phyloP scores from a whole-genome alignment of 169 alveolate genomes.

The Plasmodium vivax region DNA sequence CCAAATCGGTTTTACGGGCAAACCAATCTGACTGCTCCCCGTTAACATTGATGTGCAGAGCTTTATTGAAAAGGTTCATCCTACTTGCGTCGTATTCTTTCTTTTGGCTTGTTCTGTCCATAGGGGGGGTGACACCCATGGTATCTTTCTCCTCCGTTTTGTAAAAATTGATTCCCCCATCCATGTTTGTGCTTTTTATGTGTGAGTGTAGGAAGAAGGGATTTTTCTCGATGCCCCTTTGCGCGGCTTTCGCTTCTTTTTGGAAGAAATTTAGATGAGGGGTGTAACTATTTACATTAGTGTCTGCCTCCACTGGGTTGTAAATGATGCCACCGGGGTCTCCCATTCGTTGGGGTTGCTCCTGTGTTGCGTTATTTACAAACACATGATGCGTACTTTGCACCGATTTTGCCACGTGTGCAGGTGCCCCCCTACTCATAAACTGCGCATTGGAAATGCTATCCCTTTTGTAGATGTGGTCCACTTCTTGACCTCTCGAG shows the following conservation, averaged over 20 bases:
- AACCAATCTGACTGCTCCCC: background rate
- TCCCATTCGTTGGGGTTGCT: background rate
- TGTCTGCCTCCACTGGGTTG: background rate
- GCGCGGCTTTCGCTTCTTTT: background rate
- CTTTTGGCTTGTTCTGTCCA: background rate
- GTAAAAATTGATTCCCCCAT: background rate
- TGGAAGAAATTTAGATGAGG: background rate
- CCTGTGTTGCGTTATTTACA: background rate
- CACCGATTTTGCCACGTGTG: background rate
- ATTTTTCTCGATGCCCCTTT: constrained; percentile 9
- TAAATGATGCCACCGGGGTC: background rate
- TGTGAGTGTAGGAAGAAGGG: constrained; percentile 10
- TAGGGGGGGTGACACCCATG: background rate
- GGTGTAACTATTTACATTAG: background rate
- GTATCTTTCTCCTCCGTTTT: background rate
- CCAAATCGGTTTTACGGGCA: background rate
- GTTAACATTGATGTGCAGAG: background rate
- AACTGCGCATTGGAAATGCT: background rate
- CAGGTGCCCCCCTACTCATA: background rate
- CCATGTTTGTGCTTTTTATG: background rate
- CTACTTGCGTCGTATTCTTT: background rate
- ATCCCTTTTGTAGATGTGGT: background rate
- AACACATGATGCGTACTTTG: background rate
- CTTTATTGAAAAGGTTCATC: background rate
- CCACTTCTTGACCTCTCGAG: background rate